These are phyloP conservation scores for Omphalotus olearius DNA, from an alignment of 1,284 basidiomycete genomes.

Conservation along the genomic window DNA sequence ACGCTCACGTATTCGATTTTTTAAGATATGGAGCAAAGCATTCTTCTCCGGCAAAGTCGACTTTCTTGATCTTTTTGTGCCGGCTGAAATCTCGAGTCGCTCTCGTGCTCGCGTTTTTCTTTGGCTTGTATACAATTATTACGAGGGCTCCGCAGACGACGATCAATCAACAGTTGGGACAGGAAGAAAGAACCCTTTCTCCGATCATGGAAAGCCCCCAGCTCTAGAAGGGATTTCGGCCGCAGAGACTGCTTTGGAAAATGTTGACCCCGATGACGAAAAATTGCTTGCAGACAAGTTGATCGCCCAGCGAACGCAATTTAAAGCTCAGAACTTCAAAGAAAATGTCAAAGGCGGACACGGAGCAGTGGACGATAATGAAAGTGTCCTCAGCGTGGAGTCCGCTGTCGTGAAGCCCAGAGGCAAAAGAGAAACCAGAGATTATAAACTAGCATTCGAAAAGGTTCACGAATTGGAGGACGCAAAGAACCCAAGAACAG, in stretches of 20 bases:
- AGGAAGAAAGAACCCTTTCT: slow-evolving; percentile 50
- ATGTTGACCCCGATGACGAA: slow-evolving; percentile 44
- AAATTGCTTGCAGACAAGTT: slow-evolving; percentile 31
- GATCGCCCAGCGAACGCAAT: slow-evolving; percentile 32
- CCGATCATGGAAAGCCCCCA: slow-evolving; percentile 45
- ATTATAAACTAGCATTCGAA: no score
- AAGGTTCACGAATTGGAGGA: no score
- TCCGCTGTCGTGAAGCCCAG: slow-evolving; percentile 7
- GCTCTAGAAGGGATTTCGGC: slow-evolving; percentile 34
- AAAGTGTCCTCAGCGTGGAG: slow-evolving; percentile 15
- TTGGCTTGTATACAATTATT: slow-evolving; percentile 58
- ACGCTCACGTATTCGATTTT: background rate
- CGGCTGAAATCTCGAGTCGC: slow-evolving; percentile 51
- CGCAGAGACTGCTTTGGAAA: slow-evolving; percentile 44
- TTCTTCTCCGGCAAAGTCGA: slow-evolving; percentile 55
- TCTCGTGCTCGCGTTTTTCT: slow-evolving; percentile 67
- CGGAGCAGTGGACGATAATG: slow-evolving; percentile 10
- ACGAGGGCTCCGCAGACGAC: slow-evolving; percentile 41
- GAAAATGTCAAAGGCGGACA: slow-evolving; percentile 25
- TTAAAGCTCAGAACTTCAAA: slow-evolving; percentile 35
- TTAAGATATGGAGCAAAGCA: slow-evolving; percentile 47
- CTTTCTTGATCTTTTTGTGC: slow-evolving; percentile 66
- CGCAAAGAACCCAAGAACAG: no score
- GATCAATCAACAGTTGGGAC: slow-evolving; percentile 28
- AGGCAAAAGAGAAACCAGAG: background rate